A percentile compares a stretch with the other conserved stretches of the same genome.
Evolutionary conservation across 768 basidiomycete species (phyloP).

Genomic region (Mycena galopus): DNA sequence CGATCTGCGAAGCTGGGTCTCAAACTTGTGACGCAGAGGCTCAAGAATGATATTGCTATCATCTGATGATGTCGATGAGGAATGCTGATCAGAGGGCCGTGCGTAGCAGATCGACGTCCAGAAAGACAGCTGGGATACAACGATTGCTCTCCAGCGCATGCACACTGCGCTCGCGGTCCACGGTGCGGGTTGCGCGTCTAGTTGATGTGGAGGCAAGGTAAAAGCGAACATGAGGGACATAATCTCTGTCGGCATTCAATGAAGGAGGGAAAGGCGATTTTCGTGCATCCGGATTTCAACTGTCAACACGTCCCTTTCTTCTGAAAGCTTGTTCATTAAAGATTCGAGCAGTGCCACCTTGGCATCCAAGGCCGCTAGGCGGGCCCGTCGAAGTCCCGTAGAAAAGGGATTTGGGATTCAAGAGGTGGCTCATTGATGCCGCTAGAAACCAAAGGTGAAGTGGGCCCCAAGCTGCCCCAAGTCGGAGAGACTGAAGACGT

Average conservation of each 20-base stretch:
- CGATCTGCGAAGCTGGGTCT: slow-evolving; percentile 11
- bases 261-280: neutral
- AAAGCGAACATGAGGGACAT: slow-evolving; percentile 9
- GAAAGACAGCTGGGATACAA: neutral
- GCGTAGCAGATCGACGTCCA: neutral
- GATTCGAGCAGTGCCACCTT: neutral
- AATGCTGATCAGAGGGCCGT: neutral
- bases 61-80: too few species aligned
- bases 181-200: neutral
- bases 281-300: neutral
- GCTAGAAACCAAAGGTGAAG: too few species aligned
- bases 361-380: neutral
- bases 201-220: neutral
- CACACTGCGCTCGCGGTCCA: slow-evolving; percentile 14
- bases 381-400: slow-evolving; percentile 8
- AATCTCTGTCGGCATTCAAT: neutral
- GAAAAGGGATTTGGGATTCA: neutral
- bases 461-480: too few species aligned
- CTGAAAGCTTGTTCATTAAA: neutral
- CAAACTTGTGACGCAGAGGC: neutral
- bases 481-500: too few species aligned
- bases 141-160: slow-evolving; percentile 4
- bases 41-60: too few species aligned
- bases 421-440: neutral
- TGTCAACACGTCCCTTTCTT: neutral